Conservation (phyloP, 2,329 filamentous ascomycete genomes). For the Cucurbitaria berberidis region DNA sequence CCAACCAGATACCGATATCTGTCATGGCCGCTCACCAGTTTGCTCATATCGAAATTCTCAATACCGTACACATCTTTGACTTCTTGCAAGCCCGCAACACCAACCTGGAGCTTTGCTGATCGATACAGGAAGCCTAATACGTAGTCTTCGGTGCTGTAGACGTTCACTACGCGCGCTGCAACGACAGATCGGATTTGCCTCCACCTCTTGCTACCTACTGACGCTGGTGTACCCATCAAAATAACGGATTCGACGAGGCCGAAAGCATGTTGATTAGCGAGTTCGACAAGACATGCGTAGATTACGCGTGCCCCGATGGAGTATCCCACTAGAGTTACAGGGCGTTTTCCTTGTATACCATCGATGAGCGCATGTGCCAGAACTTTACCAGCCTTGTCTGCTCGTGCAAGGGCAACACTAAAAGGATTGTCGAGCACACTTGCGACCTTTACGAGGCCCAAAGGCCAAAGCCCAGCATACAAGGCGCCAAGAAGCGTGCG, state of each 20-base stretch:
- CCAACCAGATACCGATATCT: conserved; percentile 57
- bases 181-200: conserved; percentile 77
- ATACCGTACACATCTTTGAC: conserved; percentile 71
- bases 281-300: conserved; percentile 75
- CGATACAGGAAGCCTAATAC: conserved; percentile 86
- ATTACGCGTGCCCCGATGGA: conserved; percentile 81
- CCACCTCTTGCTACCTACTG: conserved; percentile 75
- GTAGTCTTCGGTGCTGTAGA: conserved; percentile 85
- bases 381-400: conserved; percentile 79
- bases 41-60: conserved; percentile 59
- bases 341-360: conserved; percentile 77
- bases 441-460: conserved; percentile 53
- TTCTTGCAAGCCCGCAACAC: conserved; percentile 80
- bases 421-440: conserved; percentile 80
- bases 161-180: conserved; percentile 80
- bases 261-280: conserved; percentile 79
- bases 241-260: conserved; percentile 83
- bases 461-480: conserved; percentile 55
- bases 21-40: conserved; percentile 57
- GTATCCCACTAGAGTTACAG: conserved; percentile 81
- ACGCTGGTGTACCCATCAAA: conserved; percentile 79
- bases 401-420: conserved; percentile 73
- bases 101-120: conserved; percentile 78
- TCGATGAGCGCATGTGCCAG: conserved; percentile 82
- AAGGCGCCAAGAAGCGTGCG: conserved; percentile 56